Evolutionary conservation across 2,329 filamentous ascomycete genomes (phyloP), one percentile per base, ranked within the genome.

Genomic region (Talaromyces sp.): DNA sequence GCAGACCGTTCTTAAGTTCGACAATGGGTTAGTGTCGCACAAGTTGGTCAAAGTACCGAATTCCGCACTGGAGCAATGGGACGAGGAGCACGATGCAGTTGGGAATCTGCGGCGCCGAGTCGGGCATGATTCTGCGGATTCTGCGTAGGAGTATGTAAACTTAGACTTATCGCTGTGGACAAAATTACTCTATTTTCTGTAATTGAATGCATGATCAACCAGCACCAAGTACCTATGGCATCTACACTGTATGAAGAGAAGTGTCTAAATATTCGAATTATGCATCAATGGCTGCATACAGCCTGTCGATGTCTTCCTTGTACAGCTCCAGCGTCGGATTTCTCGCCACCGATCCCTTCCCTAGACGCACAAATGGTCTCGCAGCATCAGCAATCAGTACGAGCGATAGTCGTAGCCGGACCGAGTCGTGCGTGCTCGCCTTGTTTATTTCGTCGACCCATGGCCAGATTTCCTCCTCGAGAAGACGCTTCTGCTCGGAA

Each of bases 41-140:
- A 68, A 70, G n/a, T 65, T 88, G 4, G 75, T 85, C 12, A 83
- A 81, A 62, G 77, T 88, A 1, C 82, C 83, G 0, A 65, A 79
- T 1, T 69, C 65, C 0, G 76, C 86, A 9, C 43, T 88, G 7
- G 74, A 70, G 0, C 69, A 68, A n/a, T 88, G 86, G 85, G 85
- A 88, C 67, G 75, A 72, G 1, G 75, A 77, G 8, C 85, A 88
- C 65, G 85, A 87, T 70, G 82, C 68, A 27, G 62, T 66, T n/a
- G 73, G 73, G 7, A 62, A 66, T 41, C 21, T 67, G n/a, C 59
- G 66, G 27, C 61, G 56, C 17, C 55, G 43, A 46, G n/a, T 24
- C 10, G 21, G 21, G 10, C 43, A 46, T 21, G 43, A 46, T 46
- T 11, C 43, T 46, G 19, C 43, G 9, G 43, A 46, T 46, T 19